Conservation (phyloP, 306 rosid genomes). For the apple (Malus domestica) region DNA sequence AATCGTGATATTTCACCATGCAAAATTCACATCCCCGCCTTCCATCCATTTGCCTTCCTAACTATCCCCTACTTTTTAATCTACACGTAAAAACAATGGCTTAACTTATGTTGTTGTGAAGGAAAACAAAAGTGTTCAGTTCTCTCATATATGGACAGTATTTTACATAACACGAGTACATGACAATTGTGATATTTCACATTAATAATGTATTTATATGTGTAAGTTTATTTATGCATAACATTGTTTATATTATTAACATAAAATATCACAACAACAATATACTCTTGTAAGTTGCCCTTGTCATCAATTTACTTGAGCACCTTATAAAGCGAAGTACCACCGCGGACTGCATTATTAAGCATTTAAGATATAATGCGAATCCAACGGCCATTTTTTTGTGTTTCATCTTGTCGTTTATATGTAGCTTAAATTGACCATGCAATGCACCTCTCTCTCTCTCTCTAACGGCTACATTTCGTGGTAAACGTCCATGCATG, state of each 20-base stretch:
- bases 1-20: too few relatives aligned
- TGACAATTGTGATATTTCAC: too few relatives aligned
- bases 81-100: too few relatives aligned
- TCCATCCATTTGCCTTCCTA: too few relatives aligned
- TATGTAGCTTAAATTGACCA: neutral
- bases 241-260: too few relatives aligned
- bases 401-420: neutral
- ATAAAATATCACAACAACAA: too few relatives aligned
- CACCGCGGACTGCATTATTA: neutral
- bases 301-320: neutral
- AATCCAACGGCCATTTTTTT: neutral
- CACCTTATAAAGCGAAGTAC: neutral
- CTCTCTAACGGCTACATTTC: neutral
- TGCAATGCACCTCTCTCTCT: neutral
- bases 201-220: too few relatives aligned
- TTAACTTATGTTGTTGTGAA: neutral
- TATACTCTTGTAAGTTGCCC: neutral
- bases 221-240: rapidly evolving
- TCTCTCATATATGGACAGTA: too few relatives aligned
- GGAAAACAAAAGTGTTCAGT: neutral
- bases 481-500: neutral
- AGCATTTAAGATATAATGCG: neutral
- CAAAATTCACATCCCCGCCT: too few relatives aligned
- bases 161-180: neutral
- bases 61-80: too few relatives aligned